Percentiles rank a stretch among this genome's conserved stretches.
phyloP scores from a whole-genome alignment of 805 yeast genomes.

The Barnettozyma sp. region DNA sequence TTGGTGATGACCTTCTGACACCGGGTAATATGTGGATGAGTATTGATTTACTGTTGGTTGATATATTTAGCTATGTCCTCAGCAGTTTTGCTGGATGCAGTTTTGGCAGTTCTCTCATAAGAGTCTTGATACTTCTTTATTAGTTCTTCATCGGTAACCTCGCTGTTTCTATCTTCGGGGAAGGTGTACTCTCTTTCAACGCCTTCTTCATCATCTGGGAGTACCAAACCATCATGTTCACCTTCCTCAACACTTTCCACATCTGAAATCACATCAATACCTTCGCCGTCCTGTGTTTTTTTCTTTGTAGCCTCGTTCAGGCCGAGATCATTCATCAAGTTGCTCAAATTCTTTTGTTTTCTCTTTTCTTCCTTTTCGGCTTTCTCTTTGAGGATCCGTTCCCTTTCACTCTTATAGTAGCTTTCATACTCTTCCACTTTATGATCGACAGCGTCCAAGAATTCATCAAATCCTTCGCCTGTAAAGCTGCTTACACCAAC shows the following conservation, averaged over 20 bases:
- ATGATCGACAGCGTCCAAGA: constrained; percentile 72
- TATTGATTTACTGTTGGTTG: constrained; percentile 30
- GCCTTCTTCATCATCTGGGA: constrained; percentile 41
- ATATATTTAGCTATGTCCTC: constrained; percentile 67
- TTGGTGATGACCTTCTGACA: background rate
- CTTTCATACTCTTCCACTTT: constrained; percentile 84
- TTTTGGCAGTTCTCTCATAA: constrained; percentile 53
- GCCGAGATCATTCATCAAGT: constrained; percentile 84
- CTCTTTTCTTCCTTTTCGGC: constrained; percentile 66
- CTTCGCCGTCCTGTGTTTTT: constrained; percentile 31
- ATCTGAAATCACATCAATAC: constrained; percentile 48
- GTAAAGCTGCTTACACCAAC: constrained; percentile 91
- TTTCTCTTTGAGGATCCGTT: constrained; percentile 66
- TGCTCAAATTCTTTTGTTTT: constrained; percentile 62
- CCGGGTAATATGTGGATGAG: constrained; percentile 2
- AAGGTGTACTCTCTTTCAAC: constrained; percentile 64
- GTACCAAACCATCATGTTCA: constrained; percentile 36
- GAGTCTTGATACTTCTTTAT: constrained; percentile 73
- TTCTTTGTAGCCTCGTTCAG: constrained; percentile 43
- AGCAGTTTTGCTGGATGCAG: constrained; percentile 59
- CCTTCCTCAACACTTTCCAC: constrained; percentile 41
- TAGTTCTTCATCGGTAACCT: constrained; percentile 41
- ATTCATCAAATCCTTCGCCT: constrained; percentile 92
- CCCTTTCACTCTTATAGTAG: constrained; percentile 81
- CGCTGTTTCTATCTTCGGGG: constrained; percentile 59